Evolutionary conservation across 441 rosid species (phyloP).

Genomic region (Corymbia calophylla): DNA sequence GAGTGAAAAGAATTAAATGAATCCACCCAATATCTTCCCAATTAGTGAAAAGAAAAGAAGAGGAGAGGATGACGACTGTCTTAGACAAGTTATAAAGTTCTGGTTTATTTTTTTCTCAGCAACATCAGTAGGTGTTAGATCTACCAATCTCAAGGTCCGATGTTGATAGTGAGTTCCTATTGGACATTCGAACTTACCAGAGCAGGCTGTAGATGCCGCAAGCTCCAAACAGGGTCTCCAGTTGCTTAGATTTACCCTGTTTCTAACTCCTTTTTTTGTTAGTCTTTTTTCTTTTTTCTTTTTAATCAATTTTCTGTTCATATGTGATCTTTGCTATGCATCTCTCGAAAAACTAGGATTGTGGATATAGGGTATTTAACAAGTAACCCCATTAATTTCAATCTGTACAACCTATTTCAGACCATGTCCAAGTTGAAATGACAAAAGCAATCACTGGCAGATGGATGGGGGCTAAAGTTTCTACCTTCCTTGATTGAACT

Average conservation of each 20-base stretch:
- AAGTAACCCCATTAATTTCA: background rate
- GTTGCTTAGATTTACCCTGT: background rate
- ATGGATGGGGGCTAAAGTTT: background rate
- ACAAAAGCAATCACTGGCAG: background rate
- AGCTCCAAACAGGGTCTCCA: background rate
- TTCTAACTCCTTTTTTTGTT: background rate
- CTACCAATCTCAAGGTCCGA: background rate
- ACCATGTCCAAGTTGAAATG: background rate
- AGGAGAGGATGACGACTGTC: too few relatives aligned
- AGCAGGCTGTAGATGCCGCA: background rate
- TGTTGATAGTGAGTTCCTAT: background rate
- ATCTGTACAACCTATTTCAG: background rate
- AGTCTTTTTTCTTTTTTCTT: too few relatives aligned
- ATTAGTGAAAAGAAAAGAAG: too few relatives aligned
- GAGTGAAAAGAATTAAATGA: background rate
- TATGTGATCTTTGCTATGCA: background rate
- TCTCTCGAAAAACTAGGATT: background rate
- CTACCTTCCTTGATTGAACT: conserved; percentile 77
- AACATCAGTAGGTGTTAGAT: background rate
- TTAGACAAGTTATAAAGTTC: too few relatives aligned
- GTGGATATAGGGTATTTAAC: too few relatives aligned
- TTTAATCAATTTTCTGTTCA: background rate
- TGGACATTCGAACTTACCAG: background rate
- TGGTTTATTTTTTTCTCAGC: background rate
- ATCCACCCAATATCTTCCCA: background rate